A percentile compares a stretch with the other conserved stretches of the same genome.
phyloP scores from a whole-genome alignment of 2,329 filamentous ascomycete genomes.

The Aspergillus bombycis region DNA sequence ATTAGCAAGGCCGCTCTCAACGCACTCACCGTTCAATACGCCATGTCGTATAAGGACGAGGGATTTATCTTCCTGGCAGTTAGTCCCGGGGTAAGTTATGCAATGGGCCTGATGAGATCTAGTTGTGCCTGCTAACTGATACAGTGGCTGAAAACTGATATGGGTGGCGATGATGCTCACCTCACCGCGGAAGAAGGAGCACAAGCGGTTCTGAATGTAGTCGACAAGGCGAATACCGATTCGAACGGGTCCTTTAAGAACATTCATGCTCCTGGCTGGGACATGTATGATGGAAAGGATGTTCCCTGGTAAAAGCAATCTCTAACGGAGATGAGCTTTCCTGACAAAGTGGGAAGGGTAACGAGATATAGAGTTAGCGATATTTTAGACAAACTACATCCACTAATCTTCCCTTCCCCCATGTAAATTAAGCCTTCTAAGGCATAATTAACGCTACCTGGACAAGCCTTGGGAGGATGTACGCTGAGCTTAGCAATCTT shows the following conservation, averaged over 20 bases:
- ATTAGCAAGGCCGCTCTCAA: conserved; percentile 55
- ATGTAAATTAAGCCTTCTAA: too few species aligned
- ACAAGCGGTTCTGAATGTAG: background rate
- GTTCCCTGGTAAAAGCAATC: conserved; percentile 2
- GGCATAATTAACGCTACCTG: too few species aligned
- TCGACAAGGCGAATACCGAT: background rate
- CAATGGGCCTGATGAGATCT: too few species aligned
- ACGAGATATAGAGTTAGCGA: background rate
- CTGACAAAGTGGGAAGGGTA: background rate
- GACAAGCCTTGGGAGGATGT: too few species aligned
- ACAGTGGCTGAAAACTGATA: conserved; percentile 15
- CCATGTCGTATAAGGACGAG: conserved; percentile 34
- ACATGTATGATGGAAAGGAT: conserved; percentile 6
- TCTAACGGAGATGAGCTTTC: background rate
- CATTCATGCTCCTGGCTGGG: conserved; percentile 11
- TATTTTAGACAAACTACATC: too few species aligned
- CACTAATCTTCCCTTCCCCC: too few species aligned
- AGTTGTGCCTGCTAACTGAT: background rate
- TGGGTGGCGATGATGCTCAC: conserved; percentile 13
- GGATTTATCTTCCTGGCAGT: conserved; percentile 50
- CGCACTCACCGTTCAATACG: conserved; percentile 48
- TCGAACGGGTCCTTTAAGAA: conserved; percentile 13
- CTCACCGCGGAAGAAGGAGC: conserved; percentile 12
- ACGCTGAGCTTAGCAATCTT: too few species aligned
- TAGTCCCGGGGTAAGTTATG: conserved; percentile 49